A percentile compares a stretch with the other conserved stretches of the same genome.
Evolutionary conservation across 768 basidiomycete genomes (phyloP).

Genomic region (Russula dissimulans): DNA sequence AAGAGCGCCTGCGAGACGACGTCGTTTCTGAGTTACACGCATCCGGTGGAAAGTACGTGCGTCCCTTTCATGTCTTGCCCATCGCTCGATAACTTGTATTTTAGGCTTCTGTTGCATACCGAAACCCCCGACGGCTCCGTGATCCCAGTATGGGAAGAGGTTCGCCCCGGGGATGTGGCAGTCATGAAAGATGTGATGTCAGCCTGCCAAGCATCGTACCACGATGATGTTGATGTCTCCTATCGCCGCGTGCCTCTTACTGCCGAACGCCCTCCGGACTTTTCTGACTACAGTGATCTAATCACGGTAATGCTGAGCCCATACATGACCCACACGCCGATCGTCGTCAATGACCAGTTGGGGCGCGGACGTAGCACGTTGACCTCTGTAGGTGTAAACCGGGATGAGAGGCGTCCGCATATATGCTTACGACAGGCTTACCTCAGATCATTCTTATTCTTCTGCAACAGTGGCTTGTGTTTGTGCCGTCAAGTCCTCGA

Average conservation of each 20-base stretch:
- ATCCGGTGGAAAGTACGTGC: constrained; percentile 70
- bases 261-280: constrained; percentile 74
- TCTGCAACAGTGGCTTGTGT: constrained; percentile 71
- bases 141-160: constrained; percentile 92
- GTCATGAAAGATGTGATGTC: constrained; percentile 88
- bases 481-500: constrained; percentile 33
- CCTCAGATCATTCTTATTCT: constrained; percentile 68
- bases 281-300: constrained; percentile 62
- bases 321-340: constrained; percentile 58
- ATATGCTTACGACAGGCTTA: background rate
- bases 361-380: constrained; percentile 87
- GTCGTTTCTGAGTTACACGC: constrained; percentile 72
- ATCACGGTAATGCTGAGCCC: constrained; percentile 70
- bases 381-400: constrained; percentile 52
- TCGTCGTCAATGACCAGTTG: constrained; percentile 93
- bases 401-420: background rate
- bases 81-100: background rate
- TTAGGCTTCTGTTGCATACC: constrained; percentile 77
- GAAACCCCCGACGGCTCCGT: constrained; percentile 84
- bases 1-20: constrained; percentile 84
- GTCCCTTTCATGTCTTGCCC: background rate
- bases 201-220: constrained; percentile 32
- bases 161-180: constrained; percentile 56
- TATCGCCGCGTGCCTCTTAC: constrained; percentile 91
- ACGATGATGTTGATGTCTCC: constrained; percentile 50